phyloP scores from a whole-genome alignment of 2,329 filamentous ascomycete species.

The Ilyonectria mors-panacis region DNA sequence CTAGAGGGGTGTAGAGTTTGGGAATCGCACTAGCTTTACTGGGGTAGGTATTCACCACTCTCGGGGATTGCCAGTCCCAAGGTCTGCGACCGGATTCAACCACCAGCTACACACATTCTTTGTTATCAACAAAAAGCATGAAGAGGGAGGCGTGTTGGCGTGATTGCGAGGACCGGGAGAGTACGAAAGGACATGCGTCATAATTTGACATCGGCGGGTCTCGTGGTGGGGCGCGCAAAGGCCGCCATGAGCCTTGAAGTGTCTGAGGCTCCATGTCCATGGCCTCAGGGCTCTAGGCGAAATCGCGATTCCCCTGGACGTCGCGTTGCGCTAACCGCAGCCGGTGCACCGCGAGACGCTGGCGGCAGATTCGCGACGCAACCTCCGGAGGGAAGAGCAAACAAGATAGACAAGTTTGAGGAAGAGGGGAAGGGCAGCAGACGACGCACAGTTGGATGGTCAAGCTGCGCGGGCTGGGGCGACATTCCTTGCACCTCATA shows the following conservation, averaged over 20 bases:
- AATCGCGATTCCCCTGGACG: constrained; percentile 18
- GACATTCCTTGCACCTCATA: constrained; percentile 23
- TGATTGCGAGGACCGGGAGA: background rate
- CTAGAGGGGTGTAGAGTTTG: background rate
- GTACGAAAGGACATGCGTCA: constrained; percentile 39
- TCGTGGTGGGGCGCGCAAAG: constrained; percentile 31
- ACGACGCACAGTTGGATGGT: background rate
- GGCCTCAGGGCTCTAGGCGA: constrained; percentile 11
- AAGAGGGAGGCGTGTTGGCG: background rate
- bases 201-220: constrained; percentile 37
- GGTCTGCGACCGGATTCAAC: background rate
- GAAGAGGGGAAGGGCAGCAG: constrained; percentile 5
- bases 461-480: constrained; percentile 2
- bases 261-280: constrained; percentile 28
- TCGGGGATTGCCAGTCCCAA: background rate
- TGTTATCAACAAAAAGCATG: constrained; percentile 9
- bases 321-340: constrained; percentile 33
- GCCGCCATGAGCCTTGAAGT: constrained; percentile 28
- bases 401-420: constrained; percentile 15
- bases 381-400: constrained; percentile 7
- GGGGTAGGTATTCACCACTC: background rate
- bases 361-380: constrained; percentile 13
- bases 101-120: background rate
- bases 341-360: constrained; percentile 19
- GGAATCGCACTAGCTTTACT: background rate